phyloP scores from a whole-genome alignment of 23 red algal genomes.

The Gracilariopsis chorda region DNA sequence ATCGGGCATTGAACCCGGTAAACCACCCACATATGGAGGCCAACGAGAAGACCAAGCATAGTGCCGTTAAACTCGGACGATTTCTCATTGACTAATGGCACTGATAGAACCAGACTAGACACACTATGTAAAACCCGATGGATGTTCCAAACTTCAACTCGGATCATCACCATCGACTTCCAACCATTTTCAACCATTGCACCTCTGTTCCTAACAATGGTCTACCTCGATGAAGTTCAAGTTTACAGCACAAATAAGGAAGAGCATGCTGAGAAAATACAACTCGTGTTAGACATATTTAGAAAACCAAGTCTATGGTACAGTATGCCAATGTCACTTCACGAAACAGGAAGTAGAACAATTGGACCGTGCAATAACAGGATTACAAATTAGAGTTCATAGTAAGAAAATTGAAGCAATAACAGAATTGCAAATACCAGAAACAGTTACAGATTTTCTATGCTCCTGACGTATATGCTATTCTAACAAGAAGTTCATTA shows the following conservation, averaged over 20 bases:
- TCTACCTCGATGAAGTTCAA: background rate
- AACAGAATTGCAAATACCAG: background rate
- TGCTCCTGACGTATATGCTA: background rate
- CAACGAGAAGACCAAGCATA: too few relatives aligned
- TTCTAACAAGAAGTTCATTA: background rate
- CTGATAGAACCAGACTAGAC: too few relatives aligned
- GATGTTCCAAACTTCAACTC: too few relatives aligned
- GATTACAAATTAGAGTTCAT: background rate
- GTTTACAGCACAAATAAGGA: background rate
- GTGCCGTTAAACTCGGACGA: too few relatives aligned
- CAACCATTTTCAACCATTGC: too few relatives aligned
- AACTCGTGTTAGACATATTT: background rate
- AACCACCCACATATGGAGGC: too few relatives aligned
- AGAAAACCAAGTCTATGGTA: background rate
- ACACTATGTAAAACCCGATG: too few relatives aligned
- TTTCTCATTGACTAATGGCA: too few relatives aligned
- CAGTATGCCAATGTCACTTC: background rate
- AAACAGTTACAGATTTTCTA: background rate
- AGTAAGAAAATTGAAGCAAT: background rate
- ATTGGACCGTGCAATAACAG: background rate
- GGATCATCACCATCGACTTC: too few relatives aligned
- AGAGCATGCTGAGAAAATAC: background rate
- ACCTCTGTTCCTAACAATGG: too few relatives aligned
- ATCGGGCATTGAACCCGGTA: too few relatives aligned
- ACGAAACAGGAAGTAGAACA: background rate